Percentiles rank a stretch among this genome's conserved stretches.
phyloP scores from a whole-genome alignment of 768 basidiomycete species.

The Lentinula sp. region DNA sequence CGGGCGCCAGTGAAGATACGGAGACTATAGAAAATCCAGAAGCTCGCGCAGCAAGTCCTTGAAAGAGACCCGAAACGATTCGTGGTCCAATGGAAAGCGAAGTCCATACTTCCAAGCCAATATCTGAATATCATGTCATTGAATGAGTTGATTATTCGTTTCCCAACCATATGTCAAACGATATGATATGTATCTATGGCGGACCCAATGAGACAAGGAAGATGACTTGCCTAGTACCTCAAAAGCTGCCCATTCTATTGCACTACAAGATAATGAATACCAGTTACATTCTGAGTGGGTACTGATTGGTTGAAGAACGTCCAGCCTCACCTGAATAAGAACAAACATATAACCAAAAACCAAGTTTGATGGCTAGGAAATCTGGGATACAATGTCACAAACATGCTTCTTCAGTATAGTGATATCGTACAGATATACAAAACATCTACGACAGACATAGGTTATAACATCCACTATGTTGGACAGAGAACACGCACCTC shows the following conservation, averaged over 20 bases:
- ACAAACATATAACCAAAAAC: constrained; percentile 55
- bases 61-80: constrained; percentile 43
- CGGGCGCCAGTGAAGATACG: constrained; percentile 51
- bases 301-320: background rate
- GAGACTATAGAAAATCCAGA: constrained; percentile 48
- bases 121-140: constrained; percentile 20
- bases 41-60: constrained; percentile 47
- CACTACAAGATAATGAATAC: constrained; percentile 22
- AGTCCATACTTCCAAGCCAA: constrained; percentile 33
- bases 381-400: constrained; percentile 14
- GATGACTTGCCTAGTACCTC: constrained; percentile 43
- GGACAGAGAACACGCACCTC: constrained; percentile 28
- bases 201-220: background rate
- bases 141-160: no score
- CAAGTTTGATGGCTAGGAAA: constrained; percentile 76
- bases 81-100: constrained; percentile 30
- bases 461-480: background rate
- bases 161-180: background rate
- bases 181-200: background rate
- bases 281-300: background rate
- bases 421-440: constrained; percentile 47
- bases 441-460: constrained; percentile 35
- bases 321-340: constrained; percentile 44
- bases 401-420: background rate
- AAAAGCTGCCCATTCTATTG: constrained; percentile 68